Percentiles rank a stretch among this genome's conserved stretches.
Conservation (phyloP, 495 filamentous ascomycete genomes). For the Talaromyces nanjingensis region DNA sequence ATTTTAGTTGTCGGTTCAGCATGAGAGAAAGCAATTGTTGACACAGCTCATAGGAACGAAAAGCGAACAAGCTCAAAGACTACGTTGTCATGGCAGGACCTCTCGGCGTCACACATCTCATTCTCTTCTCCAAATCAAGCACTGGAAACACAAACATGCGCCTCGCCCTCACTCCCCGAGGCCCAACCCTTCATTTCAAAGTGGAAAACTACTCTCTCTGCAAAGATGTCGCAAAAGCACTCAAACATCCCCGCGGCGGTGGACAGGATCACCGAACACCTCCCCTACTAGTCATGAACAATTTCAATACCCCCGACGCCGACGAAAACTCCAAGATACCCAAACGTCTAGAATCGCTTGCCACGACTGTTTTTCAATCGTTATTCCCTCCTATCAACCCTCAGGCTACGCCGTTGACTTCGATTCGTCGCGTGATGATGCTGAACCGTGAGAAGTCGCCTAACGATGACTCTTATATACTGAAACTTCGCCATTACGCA, state of each 20-base stretch:
- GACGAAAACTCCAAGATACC: conserved; percentile 53
- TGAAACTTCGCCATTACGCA: conserved; percentile 90
- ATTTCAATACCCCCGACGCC: conserved; percentile 65
- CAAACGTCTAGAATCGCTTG: conserved; percentile 87
- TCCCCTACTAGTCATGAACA: conserved; percentile 96
- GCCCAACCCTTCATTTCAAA: conserved; percentile 87
- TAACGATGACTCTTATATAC: conserved; percentile 64
- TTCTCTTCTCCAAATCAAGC: conserved; percentile 87
- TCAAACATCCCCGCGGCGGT: conserved; percentile 73
- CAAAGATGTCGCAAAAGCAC: conserved; percentile 76
- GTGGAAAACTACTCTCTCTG: conserved; percentile 95
- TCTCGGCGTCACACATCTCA: conserved; percentile 85
- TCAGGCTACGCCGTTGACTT: conserved; percentile 76
- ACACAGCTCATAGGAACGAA: conserved; percentile 57
- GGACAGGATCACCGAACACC: conserved; percentile 77
- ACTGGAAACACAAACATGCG: conserved; percentile 91
- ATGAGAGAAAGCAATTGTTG: conserved; percentile 11
- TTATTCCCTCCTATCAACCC: conserved; percentile 96
- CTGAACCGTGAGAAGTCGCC: conserved; percentile 68
- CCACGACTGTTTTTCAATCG: conserved; percentile 91
- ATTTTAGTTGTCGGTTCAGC: background rate
- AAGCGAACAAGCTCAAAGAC: conserved; percentile 82
- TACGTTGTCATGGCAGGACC: conserved; percentile 95
- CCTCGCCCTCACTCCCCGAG: conserved; percentile 79
- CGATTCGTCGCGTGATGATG: conserved; percentile 82